Evolutionary conservation across 2,329 filamentous ascomycete genomes (phyloP), one percentile per base, ranked within the genome.

Genomic region (Talaromyces sp.): DNA sequence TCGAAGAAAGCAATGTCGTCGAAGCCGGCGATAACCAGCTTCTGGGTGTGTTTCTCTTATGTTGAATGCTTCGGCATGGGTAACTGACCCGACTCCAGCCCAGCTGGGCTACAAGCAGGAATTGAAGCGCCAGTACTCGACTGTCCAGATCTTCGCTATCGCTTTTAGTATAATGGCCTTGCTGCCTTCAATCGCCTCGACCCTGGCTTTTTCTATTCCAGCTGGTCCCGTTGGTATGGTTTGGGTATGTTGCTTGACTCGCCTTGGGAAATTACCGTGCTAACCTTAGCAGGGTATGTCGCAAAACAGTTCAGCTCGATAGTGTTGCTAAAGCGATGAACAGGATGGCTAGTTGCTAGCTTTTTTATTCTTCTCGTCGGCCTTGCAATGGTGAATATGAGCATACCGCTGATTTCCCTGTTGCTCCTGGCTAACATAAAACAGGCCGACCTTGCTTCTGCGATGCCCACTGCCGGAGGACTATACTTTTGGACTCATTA

Each of bases 121-220:
- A 67, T 75, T 87, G 35, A 79, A 81, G 52, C 78, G 85, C 19
- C 85, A 85, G 65, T 87, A 87, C 67, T 82, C 81, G 3, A 84
- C 83, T 62, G 73, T 85, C n/a, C 83, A 87, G 67, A 79, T 87
- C 19, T 86, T 87, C 65, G 84, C 82, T 29, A 81, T 84, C 61
- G 81, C 81, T 2, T 84, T 84, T 61, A 80, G 78, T 66, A 83
- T 87, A 64, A 86, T 87, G 83, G 83, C 84, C 1, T 69, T 87
- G 7, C 72, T 86, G 1, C 83, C 84, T 0, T 86, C 83, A 3
- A 86, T 86, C 62, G 83, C 84, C 6, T 82, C 81, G 31, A 86
- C 84, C 0, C 71, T 86, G 12, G 68, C 82, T 0, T 86, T 85
- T 65, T 85, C 82, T 3, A 75, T 87, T 46, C 83, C 84, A 1